These are phyloP conservation scores for Cerioporus squamosus DNA, from an alignment of 1,284 basidiomycete species.

Conservation along the genomic window DNA sequence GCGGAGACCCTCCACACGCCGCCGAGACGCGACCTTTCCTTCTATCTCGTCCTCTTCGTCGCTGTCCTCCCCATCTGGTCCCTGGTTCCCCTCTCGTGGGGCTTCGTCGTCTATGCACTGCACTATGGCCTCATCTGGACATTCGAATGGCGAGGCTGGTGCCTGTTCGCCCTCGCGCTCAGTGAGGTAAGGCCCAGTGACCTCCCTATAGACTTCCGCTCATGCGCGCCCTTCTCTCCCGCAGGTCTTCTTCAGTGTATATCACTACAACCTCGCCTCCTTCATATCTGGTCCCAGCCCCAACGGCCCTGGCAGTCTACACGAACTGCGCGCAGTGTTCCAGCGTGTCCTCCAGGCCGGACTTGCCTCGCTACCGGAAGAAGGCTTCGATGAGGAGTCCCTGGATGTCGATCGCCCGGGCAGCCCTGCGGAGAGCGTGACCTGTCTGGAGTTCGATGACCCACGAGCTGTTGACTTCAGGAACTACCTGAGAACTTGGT, in stretches of 20 bases:
- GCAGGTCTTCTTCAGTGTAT: constrained; percentile 82
- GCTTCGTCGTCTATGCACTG: constrained; percentile 62
- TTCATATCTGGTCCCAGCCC: constrained; percentile 58
- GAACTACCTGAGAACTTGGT: constrained; percentile 68
- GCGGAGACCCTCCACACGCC: constrained; percentile 34
- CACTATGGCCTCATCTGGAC: constrained; percentile 48
- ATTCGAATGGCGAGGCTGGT: constrained; percentile 42
- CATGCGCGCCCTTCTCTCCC: constrained; percentile 1
- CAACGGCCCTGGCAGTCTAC: constrained; percentile 48
- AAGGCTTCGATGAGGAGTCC: constrained; percentile 61
- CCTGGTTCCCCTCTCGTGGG: constrained; percentile 72
- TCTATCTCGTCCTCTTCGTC: constrained; percentile 60
- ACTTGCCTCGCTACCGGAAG: constrained; percentile 55
- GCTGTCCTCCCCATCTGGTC: constrained; percentile 75
- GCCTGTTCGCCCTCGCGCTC: constrained; percentile 52
- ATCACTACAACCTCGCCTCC: constrained; percentile 62
- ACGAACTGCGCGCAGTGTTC: constrained; percentile 64
- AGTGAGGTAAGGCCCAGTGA: constrained; percentile 55
- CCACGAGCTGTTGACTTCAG: constrained; percentile 80
- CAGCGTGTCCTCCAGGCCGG: constrained; percentile 66
- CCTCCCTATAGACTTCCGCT: constrained; percentile 4
- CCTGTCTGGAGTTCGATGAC: constrained; percentile 62
- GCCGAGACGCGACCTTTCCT: constrained; percentile 49
- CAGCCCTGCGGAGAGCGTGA: constrained; percentile 64
- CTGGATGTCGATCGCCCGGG: constrained; percentile 54